Evolutionary conservation across 176 grass and related monocot species (phyloP), one percentile per base, ranked within the genome.

Genomic region (Triticum turgidum): DNA sequence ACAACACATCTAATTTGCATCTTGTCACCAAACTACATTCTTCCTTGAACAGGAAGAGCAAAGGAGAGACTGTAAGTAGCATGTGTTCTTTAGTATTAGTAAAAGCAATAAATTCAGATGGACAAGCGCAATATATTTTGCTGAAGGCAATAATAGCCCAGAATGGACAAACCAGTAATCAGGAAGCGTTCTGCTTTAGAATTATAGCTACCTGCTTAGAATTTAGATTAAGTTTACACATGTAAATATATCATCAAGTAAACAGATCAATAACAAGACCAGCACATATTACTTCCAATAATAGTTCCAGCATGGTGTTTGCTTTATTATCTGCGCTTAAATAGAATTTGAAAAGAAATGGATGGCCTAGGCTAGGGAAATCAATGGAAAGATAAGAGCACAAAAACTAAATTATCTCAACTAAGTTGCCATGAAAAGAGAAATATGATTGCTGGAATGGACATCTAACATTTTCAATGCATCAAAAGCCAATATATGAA

Each of bases 1-100:
- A 44, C 37, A 75, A 63, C 11, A 85, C 12, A 77, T 77, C 45
- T 85, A 72, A 52, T 51, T 52, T 49, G 41, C 65, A 75, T 7
- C 18, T 56, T 34, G 30, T 32, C 59, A 58, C 35, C 14, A 78
- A 41, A 82, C n/a, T 33, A 75, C 5, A 45, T 47, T 45, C 22
- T 47, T 84, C 7, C 35, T 20, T 7, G 63, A 74, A 84, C 61
- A 73, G 37, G 35, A 73, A 62, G 69, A 63, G 6, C 82, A 45
- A 74, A 73, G 34, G 15, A 74, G 52, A 11, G 38, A 61, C 37
- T 27, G 44, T 63, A 11, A 6, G 73, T 62, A 22, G 18, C 33
- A 9, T n/a, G 41, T 9, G 11, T 35, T 82, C 10, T 72, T 71
- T 25, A 72, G 30, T 42, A 11, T 42, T 25, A 59, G 20, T 59